A percentile compares a stretch with the other conserved stretches of the same genome.
phyloP scores from a whole-genome alignment of 2,329 filamentous ascomycete genomes.

The Thelonectria olida region DNA sequence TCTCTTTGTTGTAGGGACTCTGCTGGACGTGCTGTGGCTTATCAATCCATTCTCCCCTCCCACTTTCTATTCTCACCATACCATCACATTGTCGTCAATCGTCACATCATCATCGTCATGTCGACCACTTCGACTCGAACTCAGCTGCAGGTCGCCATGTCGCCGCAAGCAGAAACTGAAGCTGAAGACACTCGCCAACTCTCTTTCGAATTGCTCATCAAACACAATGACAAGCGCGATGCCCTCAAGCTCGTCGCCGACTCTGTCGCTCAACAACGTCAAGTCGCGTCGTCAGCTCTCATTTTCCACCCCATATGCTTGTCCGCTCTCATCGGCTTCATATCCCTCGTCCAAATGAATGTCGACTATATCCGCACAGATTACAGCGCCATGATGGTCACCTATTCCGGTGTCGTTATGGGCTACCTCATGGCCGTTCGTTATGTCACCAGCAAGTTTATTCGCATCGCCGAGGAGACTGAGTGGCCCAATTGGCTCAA shows the following conservation, averaged over 20 bases:
- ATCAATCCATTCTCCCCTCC: background rate
- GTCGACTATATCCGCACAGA: slow-evolving; percentile 53
- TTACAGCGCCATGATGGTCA: slow-evolving; percentile 61
- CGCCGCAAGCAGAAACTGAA: background rate
- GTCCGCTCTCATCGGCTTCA: slow-evolving; percentile 52
- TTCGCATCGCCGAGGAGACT: slow-evolving; percentile 69
- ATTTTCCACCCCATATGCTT: slow-evolving; percentile 69
- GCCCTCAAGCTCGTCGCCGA: slow-evolving; percentile 80
- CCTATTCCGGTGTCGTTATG: slow-evolving; percentile 69
- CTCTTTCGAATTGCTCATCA: slow-evolving; percentile 63
- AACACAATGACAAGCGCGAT: slow-evolving; percentile 67
- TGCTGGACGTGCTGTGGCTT: background rate
- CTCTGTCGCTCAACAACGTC: slow-evolving; percentile 83
- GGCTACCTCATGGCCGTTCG: slow-evolving; percentile 69
- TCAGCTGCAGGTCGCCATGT: slow-evolving; percentile 4
- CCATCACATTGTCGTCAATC: background rate
- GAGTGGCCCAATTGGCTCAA: slow-evolving; percentile 68
- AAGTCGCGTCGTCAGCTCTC: slow-evolving; percentile 70
- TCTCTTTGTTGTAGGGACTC: background rate
- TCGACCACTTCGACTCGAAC: background rate
- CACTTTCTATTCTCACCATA: background rate
- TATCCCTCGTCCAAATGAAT: slow-evolving; percentile 54
- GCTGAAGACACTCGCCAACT: slow-evolving; percentile 64
- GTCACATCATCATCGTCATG: background rate
- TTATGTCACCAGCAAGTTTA: slow-evolving; percentile 68